Percentiles rank a stretch among this genome's conserved stretches.
Conservation (phyloP, 2,329 filamentous ascomycete genomes). For the Delphinella strobiligena region DNA sequence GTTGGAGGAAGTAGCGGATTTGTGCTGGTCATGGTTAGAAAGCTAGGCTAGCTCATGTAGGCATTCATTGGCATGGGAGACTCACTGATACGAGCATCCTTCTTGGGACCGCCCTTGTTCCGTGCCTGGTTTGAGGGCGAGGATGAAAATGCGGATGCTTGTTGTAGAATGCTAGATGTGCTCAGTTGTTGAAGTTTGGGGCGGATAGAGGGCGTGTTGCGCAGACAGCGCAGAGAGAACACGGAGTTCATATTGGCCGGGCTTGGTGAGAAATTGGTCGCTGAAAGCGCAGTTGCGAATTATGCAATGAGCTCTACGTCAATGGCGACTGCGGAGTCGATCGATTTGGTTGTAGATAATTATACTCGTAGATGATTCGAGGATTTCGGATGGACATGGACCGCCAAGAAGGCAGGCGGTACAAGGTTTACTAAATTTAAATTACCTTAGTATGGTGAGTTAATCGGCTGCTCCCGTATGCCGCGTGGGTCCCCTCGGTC, state of each 20-base stretch:
- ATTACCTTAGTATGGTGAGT: too few relatives aligned
- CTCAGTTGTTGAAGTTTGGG: not conserved
- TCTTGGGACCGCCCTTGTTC: slow-evolving; percentile 19
- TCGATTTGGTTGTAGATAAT: too few relatives aligned
- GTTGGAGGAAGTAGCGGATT: slow-evolving; percentile 59
- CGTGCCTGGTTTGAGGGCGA: slow-evolving; percentile 24
- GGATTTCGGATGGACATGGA: too few relatives aligned
- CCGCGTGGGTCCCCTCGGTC: too few relatives aligned
- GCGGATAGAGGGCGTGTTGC: slow-evolving; percentile 3
- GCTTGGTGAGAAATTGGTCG: not conserved
- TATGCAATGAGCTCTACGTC: too few relatives aligned
- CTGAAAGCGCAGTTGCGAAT: too few relatives aligned
- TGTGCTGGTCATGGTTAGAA: slow-evolving; percentile 32
- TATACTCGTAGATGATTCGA: too few relatives aligned
- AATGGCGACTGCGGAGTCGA: too few relatives aligned
- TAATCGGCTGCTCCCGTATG: too few relatives aligned
- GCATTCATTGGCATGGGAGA: not conserved
- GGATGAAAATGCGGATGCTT: slow-evolving; percentile 22
- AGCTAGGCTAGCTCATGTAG: not conserved
- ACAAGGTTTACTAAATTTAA: slow-evolving; percentile 1
- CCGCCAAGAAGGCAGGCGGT: too few relatives aligned
- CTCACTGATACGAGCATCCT: slow-evolving; percentile 23
- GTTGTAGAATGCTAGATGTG: slow-evolving; percentile 8
- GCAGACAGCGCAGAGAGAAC: slow-evolving; percentile 24
- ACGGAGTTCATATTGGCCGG: slow-evolving; percentile 24